Percentiles rank a stretch among this genome's conserved stretches.
Evolutionary conservation across 1,284 basidiomycete genomes (phyloP).

Genomic region (Microbotryum silenes-acaulis): DNA sequence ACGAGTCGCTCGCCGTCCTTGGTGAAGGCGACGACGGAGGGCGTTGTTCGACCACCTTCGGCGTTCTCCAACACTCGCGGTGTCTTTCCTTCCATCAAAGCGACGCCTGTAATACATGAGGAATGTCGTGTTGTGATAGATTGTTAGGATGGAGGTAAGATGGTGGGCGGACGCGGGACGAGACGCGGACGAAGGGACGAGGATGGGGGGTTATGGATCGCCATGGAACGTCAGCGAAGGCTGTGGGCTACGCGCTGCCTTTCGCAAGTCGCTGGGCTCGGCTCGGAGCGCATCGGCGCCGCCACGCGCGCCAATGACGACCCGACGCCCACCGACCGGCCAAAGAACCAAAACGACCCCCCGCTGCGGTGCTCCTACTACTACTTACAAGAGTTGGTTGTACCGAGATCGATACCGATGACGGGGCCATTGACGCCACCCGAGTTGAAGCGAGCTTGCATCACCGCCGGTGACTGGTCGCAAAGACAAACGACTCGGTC

Average conservation of each 20-base stretch:
- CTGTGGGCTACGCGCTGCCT: too few relatives aligned
- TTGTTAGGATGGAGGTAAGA: too few relatives aligned
- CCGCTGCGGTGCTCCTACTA: slow-evolving; percentile 42
- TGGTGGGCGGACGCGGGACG: too few relatives aligned
- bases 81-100: slow-evolving; percentile 43
- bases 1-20: slow-evolving; percentile 60
- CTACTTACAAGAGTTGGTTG: slow-evolving; percentile 68
- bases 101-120: slow-evolving; percentile 5
- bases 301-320: too few relatives aligned
- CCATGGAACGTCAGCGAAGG: too few relatives aligned
- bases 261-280: too few relatives aligned
- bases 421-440: slow-evolving; percentile 47
- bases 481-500: slow-evolving; percentile 14
- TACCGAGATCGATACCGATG: slow-evolving; percentile 48
- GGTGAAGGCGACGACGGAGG: slow-evolving; percentile 96
- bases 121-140: too few relatives aligned
- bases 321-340: slow-evolving; percentile 37
- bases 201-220: too few relatives aligned
- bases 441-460: slow-evolving; percentile 43
- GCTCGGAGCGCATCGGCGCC: too few relatives aligned
- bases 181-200: too few relatives aligned
- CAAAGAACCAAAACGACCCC: too few relatives aligned
- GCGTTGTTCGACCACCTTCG: slow-evolving; percentile 95
- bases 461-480: slow-evolving; percentile 32
- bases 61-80: slow-evolving; percentile 94